phyloP scores from a whole-genome alignment of 2,329 filamentous ascomycete species.

The Fusarium circinatum region DNA sequence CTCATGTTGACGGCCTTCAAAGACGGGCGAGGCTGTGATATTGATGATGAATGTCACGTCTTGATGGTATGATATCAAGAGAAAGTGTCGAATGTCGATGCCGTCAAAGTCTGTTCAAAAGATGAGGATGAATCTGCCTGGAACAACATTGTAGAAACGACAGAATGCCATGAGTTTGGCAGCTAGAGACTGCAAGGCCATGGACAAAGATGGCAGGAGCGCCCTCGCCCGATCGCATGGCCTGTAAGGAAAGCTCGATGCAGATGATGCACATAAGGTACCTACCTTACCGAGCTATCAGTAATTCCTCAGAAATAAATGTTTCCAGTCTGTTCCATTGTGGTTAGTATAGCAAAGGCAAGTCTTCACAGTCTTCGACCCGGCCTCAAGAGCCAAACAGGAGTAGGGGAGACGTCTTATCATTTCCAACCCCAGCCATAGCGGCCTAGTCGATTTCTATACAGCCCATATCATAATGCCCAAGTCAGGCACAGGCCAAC shows the following conservation, averaged over 20 bases:
- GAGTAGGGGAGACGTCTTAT: background rate
- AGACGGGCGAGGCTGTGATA: background rate
- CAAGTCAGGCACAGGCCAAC: conserved; percentile 20
- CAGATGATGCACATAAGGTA: background rate
- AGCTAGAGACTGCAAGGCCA: background rate
- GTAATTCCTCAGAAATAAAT: background rate
- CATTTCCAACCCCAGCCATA: conserved; percentile 9
- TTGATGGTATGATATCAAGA: conserved; percentile 1
- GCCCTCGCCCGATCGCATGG: background rate
- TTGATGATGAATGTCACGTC: conserved; percentile 1
- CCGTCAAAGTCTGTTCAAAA: conserved; percentile 30
- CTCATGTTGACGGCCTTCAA: conserved; percentile 24
- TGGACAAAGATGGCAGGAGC: background rate
- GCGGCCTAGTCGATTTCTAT: conserved; percentile 29
- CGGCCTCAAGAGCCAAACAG: background rate
- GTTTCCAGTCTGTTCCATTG: background rate
- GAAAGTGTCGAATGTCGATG: conserved; percentile 22
- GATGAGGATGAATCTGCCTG: conserved; percentile 17
- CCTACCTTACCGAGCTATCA: background rate
- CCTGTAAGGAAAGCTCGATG: background rate
- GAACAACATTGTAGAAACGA: background rate
- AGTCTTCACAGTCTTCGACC: background rate
- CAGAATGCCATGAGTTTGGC: background rate
- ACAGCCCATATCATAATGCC: conserved; percentile 35
- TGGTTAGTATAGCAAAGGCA: background rate